phyloP scores from a whole-genome alignment of 495 filamentous ascomycete species.

The Daldinia bambusicola region DNA sequence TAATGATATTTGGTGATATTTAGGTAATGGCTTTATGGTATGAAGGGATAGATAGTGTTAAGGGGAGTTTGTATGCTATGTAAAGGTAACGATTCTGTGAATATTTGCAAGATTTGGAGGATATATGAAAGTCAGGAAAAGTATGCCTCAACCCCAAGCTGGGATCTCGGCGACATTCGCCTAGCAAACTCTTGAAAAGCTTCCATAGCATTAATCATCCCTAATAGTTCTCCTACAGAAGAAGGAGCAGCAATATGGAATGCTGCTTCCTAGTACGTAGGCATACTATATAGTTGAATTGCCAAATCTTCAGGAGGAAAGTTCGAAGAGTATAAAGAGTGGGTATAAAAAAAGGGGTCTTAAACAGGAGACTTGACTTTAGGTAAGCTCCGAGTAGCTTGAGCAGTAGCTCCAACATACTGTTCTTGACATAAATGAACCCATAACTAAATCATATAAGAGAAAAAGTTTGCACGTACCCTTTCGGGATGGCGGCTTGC shows the following conservation, averaged over 20 bases:
- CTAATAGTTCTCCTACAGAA: neutral
- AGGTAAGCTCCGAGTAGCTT: neutral
- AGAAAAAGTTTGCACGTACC: conserved; percentile 59
- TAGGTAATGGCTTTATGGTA: conserved; percentile 3
- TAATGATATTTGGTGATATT: conserved; percentile 14
- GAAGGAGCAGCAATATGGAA: neutral
- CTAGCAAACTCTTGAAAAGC: neutral
- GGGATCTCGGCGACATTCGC: neutral
- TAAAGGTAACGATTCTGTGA: neutral
- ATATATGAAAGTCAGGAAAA: neutral
- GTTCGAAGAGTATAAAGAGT: conserved; percentile 3
- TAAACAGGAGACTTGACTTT: neutral
- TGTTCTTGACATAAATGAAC: neutral
- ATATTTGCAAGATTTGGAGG: neutral
- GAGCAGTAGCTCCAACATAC: neutral
- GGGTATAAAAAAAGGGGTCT: neutral
- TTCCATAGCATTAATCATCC: neutral
- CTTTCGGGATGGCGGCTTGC: conserved; percentile 78
- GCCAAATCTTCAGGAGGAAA: neutral
- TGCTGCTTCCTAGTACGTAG: neutral
- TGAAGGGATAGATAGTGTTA: conserved; percentile 4
- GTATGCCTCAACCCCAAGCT: neutral
- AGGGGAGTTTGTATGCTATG: neutral
- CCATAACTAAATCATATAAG: conserved; percentile 25
- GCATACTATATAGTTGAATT: neutral